Conservation (phyloP, 192 early-diverging fungal species). For the Rhizophagus clarus region DNA sequence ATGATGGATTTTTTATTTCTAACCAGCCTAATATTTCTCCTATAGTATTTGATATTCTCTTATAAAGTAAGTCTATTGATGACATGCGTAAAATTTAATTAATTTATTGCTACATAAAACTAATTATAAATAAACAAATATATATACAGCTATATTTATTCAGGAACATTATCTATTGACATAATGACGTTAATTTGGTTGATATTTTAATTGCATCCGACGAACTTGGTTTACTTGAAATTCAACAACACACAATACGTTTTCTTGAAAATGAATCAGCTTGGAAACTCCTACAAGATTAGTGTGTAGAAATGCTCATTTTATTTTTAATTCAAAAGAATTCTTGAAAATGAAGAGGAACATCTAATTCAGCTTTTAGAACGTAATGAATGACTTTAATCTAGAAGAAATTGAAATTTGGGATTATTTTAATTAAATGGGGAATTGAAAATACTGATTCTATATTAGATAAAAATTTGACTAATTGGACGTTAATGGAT, state of each 20-base stretch:
- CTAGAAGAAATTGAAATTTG: slow-evolving; percentile 19
- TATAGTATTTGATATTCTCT: neutral
- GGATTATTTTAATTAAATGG: slow-evolving; percentile 19
- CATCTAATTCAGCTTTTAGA: neutral
- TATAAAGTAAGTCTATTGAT: slow-evolving; percentile 8
- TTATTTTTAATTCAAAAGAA: slow-evolving; percentile 8
- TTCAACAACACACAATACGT: neutral
- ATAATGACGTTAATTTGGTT: neutral
- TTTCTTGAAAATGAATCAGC: neutral
- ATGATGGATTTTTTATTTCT: neutral
- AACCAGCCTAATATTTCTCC: slow-evolving; percentile 12
- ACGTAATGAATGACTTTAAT: neutral
- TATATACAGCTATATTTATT: neutral
- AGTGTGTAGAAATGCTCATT: neutral
- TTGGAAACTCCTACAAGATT: neutral
- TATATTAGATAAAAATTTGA: neutral
- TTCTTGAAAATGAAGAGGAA: neutral
- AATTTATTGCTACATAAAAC: too few species aligned
- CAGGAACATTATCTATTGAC: neutral
- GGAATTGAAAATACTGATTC: neutral
- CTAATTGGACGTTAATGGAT: neutral
- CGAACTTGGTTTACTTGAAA: neutral
- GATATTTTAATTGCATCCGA: slow-evolving; percentile 3
- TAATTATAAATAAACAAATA: too few species aligned
- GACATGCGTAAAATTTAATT: too few species aligned